Percentiles rank a stretch among this genome's conserved stretches.
phyloP scores from a whole-genome alignment of 2,329 filamentous ascomycete species.

The Aspergillus luchuensis region DNA sequence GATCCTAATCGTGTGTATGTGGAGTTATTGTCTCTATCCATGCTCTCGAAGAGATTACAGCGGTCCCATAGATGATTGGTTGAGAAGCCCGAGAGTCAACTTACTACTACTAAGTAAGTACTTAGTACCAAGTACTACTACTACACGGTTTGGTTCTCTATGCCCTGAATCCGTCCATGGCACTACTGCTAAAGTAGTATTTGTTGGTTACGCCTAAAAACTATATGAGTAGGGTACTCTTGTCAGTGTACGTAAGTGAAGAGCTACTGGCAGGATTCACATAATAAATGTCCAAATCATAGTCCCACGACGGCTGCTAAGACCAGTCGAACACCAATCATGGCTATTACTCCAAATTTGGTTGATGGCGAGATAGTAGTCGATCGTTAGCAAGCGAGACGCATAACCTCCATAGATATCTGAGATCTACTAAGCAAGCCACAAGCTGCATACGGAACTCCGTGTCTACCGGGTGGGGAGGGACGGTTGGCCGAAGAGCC shows the following conservation, averaged over 20 bases:
- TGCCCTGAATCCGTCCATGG: too few relatives aligned
- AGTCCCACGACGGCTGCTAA: background rate
- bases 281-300: background rate
- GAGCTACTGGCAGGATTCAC: background rate
- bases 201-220: background rate
- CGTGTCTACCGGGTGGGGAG: background rate
- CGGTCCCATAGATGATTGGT: conserved; percentile 9
- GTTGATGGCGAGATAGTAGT: background rate
- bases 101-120: background rate
- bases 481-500: background rate
- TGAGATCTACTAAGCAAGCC: background rate
- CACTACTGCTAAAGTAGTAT: background rate
- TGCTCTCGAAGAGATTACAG: conserved; percentile 14
- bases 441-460: background rate
- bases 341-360: background rate
- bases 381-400: background rate
- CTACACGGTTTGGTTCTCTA: too few relatives aligned
- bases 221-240: too few relatives aligned
- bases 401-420: background rate
- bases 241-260: background rate
- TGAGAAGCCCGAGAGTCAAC: background rate
- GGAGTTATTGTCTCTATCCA: conserved; percentile 12
- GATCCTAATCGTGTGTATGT: background rate
- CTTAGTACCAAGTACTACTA: too few relatives aligned
- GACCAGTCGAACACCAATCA: background rate